Conservation (phyloP, 2,329 filamentous ascomycete species). For the Beauveria sp. region DNA sequence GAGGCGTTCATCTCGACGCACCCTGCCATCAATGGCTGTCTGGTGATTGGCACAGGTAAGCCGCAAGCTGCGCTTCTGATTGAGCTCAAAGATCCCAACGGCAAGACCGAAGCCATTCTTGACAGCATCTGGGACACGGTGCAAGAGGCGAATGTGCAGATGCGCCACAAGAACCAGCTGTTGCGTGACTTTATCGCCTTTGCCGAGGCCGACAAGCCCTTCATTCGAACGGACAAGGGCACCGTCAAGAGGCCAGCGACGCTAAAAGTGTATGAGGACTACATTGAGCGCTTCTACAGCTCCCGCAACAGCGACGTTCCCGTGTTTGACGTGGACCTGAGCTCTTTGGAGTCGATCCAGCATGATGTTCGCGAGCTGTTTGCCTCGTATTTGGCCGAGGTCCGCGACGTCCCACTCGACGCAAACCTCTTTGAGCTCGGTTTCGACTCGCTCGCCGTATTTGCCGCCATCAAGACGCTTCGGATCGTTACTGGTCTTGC, state of each 20-base stretch:
- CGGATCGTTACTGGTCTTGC: conserved; percentile 21
- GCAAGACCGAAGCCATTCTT: conserved; percentile 22
- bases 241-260: conserved; percentile 35
- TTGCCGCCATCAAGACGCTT: conserved; percentile 23
- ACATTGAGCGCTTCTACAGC: conserved; percentile 40
- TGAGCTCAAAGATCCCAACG: conserved; percentile 19
- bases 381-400: conserved; percentile 14
- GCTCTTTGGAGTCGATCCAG: conserved; percentile 18
- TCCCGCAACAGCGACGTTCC: conserved; percentile 14
- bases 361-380: conserved; percentile 16
- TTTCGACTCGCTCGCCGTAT: conserved; percentile 25
- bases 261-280: conserved; percentile 30
- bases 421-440: conserved; percentile 22
- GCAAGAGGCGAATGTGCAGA: conserved; percentile 32
- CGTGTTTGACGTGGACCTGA: conserved; percentile 15
- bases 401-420: conserved; percentile 15
- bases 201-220: conserved; percentile 32
- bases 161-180: conserved; percentile 34
- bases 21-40: conserved; percentile 19
- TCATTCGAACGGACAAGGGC: conserved; percentile 37
- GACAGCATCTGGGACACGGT: conserved; percentile 38
- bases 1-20: conserved; percentile 22
- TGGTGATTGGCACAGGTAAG: conserved; percentile 21
- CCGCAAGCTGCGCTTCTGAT: conserved; percentile 21
- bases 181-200: conserved; percentile 34